Evolutionary conservation across 2,329 filamentous ascomycete genomes (phyloP), one percentile per base, ranked within the genome.

Genomic region (Cylindrodendrum hubeiense): DNA sequence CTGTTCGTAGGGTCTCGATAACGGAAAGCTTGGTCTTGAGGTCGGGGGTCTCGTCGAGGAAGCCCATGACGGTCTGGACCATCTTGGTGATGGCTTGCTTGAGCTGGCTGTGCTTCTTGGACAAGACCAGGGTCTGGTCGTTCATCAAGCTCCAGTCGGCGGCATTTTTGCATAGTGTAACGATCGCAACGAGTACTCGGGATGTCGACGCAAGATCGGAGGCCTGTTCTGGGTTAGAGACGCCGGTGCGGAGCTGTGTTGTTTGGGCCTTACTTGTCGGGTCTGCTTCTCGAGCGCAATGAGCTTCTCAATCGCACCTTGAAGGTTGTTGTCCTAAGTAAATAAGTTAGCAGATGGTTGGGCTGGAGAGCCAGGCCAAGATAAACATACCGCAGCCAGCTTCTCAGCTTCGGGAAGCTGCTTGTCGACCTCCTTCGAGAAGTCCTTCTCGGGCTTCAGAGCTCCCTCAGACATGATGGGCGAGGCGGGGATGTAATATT

Each of bases 81-180:
- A 99, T 99, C 86, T 95, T 96, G 75, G 96, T 98, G 76, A 95
- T 96, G 77, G 96, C 96, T 83, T 98, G 96, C 83, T 99, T 99
- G 78, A 99, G 94, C 85, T 99, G 96, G 75, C 95, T 93, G 92
- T 99, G 96, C 86, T 99, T 99, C 90, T 99, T 99, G 71, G 96
- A 98, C 63, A 99, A 87, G 70, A 98, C 87, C 75, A 97, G 87
- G 68, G 97, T 93, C 84, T 99, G 96, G 83, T 99, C 96, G 79
- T 97, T 98, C 83, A 99, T 88, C 76, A 98, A 84, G 80, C 90
- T 91, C 96, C 96, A 99, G 80, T 99, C 94, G 72, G 91, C 91
- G 21, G 93, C 90, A 80, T 97, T 87, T 83, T 98, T 98, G 85
- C 94, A 95, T 85, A 98, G 90, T 78, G 93, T 97, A 79, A 97